Base-by-base conservation (phyloP, 2,329 filamentous ascomycete genomes). In the Fusarium nisikadoi region DNA sequence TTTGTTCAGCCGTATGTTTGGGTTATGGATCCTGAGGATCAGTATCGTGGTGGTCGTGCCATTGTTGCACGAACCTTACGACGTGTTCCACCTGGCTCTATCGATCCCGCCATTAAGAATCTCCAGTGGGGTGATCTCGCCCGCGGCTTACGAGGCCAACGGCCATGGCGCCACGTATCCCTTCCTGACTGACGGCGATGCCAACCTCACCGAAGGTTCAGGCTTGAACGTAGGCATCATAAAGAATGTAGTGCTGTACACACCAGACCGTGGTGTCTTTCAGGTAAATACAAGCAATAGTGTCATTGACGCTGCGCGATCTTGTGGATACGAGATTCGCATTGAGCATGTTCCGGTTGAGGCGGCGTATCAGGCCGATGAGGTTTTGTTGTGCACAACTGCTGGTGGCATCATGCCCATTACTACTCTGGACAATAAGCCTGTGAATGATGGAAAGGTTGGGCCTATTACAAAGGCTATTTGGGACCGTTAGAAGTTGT, bases 381-480 rank as follows among this genome's bases (percentile, higher is more conserved):
- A 88, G 77, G 80, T 87, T 8, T 83, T 88, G 35, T 86, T 87
- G 85, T 86, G 81, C 65, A 87, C 86, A 0, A 87, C 86, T 19
- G 86, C 86, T 0, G 86, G 86, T 3, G 86, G 86, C 0, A 81
- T 87, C 23, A 87, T 87, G 85, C 86, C 85, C 1, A 86, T 88
- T 31, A 86, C 84, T 0, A 65, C 58, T 1, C 75, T 87, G 5
- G 86, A 88, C 71, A 85, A 81, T 0, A 70, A 80, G 56, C 78
- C 80, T 0, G 77, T 87, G 0, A 80, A 79, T 5, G 79, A 78
- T 59, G 85, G 85, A 2, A 80, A 82, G 71, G 61, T 86, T 31
- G 85, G 86, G 0, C 79, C 82, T 3, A 75, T 87, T 17, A 87
- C 86, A 1, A 81, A 78, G 75, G 79, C 74, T 55, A 86, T 87